Conservation (phyloP, 129 eudicot genomes). For the Arctium lappa region DNA sequence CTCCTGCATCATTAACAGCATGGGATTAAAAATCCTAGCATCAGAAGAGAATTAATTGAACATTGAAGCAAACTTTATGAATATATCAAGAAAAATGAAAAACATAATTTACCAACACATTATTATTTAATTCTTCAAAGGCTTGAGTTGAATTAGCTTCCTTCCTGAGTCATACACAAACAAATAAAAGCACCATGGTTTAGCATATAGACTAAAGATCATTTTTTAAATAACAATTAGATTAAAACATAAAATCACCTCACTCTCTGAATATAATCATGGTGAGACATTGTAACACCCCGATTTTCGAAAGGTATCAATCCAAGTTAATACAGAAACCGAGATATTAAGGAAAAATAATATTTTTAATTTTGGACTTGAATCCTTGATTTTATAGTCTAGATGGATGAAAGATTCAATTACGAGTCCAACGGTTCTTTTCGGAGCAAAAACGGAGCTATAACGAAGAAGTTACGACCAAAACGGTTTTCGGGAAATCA, state of each 20-base stretch:
- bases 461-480: no score
- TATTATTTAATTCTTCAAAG: conserved; percentile 45
- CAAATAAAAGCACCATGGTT: neutral
- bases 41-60: neutral
- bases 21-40: neutral
- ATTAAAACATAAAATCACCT: conserved; percentile 39
- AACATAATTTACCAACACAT: conserved; percentile 47
- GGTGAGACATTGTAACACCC: conserved; percentile 94
- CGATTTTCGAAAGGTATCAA: no score
- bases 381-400: no score
- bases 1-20: conserved; percentile 40
- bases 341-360: no score
- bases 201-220: neutral
- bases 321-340: no score
- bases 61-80: neutral
- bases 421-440: no score
- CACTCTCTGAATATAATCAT: conserved; percentile 56
- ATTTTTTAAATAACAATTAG: neutral
- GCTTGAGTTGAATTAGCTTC: conserved; percentile 53
- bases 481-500: no score
- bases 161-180: conserved; percentile 38
- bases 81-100: neutral
- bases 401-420: no score
- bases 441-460: no score
- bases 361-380: no score